Evolutionary conservation across 768 basidiomycete genomes (phyloP), one percentile per base, ranked within the genome.

Genomic region (Boletellus sp.): DNA sequence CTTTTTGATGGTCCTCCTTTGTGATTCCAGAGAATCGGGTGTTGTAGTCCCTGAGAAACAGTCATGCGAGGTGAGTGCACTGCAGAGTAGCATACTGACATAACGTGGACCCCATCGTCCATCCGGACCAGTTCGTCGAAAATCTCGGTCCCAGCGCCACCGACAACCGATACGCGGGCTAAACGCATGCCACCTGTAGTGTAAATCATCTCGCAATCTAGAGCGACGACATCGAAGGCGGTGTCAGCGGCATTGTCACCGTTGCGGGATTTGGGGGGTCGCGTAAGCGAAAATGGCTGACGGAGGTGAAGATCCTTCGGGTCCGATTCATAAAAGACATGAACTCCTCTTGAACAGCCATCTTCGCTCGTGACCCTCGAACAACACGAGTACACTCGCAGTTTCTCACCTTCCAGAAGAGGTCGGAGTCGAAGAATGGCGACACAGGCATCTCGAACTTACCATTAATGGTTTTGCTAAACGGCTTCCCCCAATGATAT

Each of bases 181-280:
- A 96, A 82, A 19, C 87, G 84, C 78, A 92, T 82, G 0, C 96
- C 96, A 5, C 88, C 90, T 0, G 94, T 97, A 0, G 92, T 89
- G 70, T 94, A 93, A 9, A 97, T 77, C 90, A 98, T 93, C 69
- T 99, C 96, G 63, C 96, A 98, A 66, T 99, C 96, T 43, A 98
- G 73, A 0, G 91, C 91, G 6, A 85, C 89, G 4, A 97, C 79
- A 49, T 94, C 89, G 39, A 91, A 70, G 1, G 78, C 72, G 2
- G 71, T 66, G 45, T 72, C 71, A 1, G 60, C 39, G 45, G 46
- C 9, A 15, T 31, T 20, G 19, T 48, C 38, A 9, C n/a, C 48
- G 24, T 48, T 44, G 41, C 23, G 4, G 23, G 47, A 35, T 16
- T 48, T 47, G 3, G 57, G 54, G 4, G 63, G 53, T 8, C 70